These are phyloP conservation scores for Leishmania tropica DNA, from an alignment of 208 protist species.

Conservation along the genomic window DNA sequence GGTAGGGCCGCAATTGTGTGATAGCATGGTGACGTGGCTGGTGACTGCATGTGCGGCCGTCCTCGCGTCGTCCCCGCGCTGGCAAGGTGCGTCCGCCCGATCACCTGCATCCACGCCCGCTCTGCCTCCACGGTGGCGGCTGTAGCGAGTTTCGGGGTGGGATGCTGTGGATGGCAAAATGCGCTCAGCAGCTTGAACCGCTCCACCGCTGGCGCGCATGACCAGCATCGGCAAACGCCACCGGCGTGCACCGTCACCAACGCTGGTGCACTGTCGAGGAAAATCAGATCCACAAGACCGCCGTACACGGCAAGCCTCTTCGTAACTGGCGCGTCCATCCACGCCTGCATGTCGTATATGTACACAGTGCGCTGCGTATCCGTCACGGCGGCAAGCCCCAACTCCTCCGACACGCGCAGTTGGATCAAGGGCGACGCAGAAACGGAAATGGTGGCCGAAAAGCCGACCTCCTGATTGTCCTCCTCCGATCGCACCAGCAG, in stretches of 20 bases:
- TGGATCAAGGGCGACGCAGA: constrained; percentile 23
- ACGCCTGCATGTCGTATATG: constrained; percentile 59
- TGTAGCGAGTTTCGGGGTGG: neutral
- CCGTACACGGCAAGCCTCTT: constrained; percentile 17
- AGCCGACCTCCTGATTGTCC: constrained; percentile 26
- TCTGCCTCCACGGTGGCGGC: neutral
- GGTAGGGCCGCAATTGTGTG: neutral
- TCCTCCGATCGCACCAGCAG: constrained; percentile 52
- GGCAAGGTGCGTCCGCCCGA: neutral
- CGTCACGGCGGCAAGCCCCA: constrained; percentile 54
- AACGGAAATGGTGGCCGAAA: constrained; percentile 23
- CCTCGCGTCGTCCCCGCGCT: neutral
- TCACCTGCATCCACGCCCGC: too few species aligned
- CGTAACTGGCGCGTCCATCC: constrained; percentile 18
- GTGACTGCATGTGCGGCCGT: neutral
- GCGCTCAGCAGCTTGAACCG: constrained; percentile 38
- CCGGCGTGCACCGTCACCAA: constrained; percentile 49
- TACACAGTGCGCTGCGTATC: constrained; percentile 42
- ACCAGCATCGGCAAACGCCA: constrained; percentile 56
- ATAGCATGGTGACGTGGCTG: neutral
- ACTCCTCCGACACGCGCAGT: constrained; percentile 58
- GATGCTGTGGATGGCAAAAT: constrained; percentile 26
- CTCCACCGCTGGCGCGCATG: constrained; percentile 47
- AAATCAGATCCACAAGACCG: constrained; percentile 26
- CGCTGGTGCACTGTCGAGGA: constrained; percentile 48